A percentile compares a stretch with the other conserved stretches of the same genome.
phyloP scores from a whole-genome alignment of 2,329 filamentous ascomycete genomes.

The Dactylellina sp. region DNA sequence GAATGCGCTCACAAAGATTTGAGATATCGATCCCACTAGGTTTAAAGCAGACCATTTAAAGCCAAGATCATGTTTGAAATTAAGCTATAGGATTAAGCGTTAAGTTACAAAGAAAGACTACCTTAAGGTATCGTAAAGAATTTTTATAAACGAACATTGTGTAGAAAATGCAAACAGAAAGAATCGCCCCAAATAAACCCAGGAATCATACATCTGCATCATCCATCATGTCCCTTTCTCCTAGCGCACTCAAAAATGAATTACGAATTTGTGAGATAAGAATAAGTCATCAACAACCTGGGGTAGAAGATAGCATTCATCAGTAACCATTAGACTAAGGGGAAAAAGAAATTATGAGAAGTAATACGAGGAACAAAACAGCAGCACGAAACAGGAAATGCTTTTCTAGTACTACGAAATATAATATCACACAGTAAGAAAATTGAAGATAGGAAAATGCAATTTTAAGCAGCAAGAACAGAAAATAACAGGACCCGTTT shows the following conservation, averaged over 20 bases:
- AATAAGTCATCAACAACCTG: slow-evolving; percentile 12
- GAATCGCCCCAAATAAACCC: slow-evolving; percentile 3
- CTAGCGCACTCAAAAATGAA: slow-evolving; percentile 20
- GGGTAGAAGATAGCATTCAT: slow-evolving; percentile 40
- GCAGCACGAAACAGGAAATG: slow-evolving; percentile 19
- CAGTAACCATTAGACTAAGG: slow-evolving; percentile 25
- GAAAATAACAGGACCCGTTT: slow-evolving; percentile 45
- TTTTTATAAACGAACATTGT: slow-evolving; percentile 21
- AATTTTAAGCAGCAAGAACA: slow-evolving; percentile 29
- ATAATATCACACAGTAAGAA: slow-evolving; percentile 56
- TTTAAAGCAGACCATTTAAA: too few relatives aligned
- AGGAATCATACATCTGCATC: slow-evolving; percentile 21
- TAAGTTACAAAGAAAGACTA: slow-evolving; percentile 20
- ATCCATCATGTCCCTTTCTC: slow-evolving; percentile 6
- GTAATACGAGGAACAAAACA: slow-evolving; percentile 24
- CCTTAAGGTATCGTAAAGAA: slow-evolving; percentile 48
- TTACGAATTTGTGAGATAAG: slow-evolving; percentile 17
- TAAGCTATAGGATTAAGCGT: neutral
- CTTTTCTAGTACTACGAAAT: slow-evolving; percentile 55
- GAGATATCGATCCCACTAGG: too few relatives aligned
- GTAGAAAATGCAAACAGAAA: slow-evolving; percentile 1
- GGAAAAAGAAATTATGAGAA: slow-evolving; percentile 16
- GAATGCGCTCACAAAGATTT: too few relatives aligned
- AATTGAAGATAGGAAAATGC: slow-evolving; percentile 25
- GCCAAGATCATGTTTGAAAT: too few relatives aligned